A percentile compares a stretch with the other conserved stretches of the same genome.
These are phyloP conservation scores for Carex kokanica DNA, from an alignment of 176 grass and related monocot species.

Conservation along the genomic window DNA sequence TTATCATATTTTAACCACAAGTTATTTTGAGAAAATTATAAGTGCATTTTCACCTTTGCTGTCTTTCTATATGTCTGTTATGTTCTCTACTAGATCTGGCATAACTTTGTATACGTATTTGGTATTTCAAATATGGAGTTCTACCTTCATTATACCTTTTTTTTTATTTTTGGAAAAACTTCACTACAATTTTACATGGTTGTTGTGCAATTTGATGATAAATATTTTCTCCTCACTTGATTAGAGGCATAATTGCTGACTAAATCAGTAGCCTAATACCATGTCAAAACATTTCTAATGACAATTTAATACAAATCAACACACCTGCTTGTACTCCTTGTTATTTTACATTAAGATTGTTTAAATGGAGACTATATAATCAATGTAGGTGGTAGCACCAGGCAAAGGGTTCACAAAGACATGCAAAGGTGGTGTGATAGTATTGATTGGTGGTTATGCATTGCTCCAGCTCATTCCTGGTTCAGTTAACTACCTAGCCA, in stretches of 20 bases:
- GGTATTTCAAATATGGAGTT: not conserved
- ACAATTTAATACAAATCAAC: not conserved
- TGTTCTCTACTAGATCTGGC: not conserved
- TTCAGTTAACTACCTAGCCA: conserved; percentile 66
- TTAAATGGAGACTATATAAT: conserved; percentile 4
- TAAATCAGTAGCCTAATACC: not conserved
- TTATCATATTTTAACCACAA: not conserved
- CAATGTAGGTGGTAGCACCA: conserved; percentile 35
- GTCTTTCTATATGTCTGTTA: not conserved
- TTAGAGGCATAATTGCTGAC: not conserved
- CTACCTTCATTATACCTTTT: not conserved
- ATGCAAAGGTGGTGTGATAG: conserved; percentile 83
- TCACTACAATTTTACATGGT: conserved; percentile 9
- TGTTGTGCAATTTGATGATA: not conserved
- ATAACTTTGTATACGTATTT: not conserved
- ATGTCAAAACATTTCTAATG: not conserved
- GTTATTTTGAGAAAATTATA: not conserved
- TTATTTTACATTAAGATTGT: not conserved
- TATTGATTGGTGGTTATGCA: conserved; percentile 72
- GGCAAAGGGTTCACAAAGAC: conserved; percentile 87
- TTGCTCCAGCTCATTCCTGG: conserved; percentile 72
- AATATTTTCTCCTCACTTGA: not conserved
- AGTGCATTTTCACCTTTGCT: not conserved
- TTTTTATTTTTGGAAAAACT: not conserved
- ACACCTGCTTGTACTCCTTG: not conserved